Percentiles rank a stretch among this genome's conserved stretches.
Evolutionary conservation across 768 basidiomycete species (phyloP).

Genomic region (Pleurotus citrinopileatus): DNA sequence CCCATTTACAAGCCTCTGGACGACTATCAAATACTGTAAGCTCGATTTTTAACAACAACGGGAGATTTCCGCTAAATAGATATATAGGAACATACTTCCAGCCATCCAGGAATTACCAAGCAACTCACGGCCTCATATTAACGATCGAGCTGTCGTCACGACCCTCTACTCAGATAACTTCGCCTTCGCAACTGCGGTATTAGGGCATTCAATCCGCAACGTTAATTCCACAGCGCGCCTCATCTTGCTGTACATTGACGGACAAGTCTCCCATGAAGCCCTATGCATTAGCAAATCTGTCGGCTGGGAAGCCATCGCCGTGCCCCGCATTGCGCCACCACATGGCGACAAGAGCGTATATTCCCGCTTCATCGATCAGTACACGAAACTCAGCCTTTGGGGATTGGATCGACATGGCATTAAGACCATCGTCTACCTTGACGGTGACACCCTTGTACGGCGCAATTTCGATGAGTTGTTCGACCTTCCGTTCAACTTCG

Average conservation of each 20-base stretch:
- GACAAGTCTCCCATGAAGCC: conserved; percentile 32
- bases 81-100: conserved; percentile 16
- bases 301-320: conserved; percentile 35
- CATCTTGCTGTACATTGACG: conserved; percentile 26
- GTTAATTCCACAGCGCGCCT: conserved; percentile 24
- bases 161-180: conserved; percentile 27
- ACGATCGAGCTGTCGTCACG: conserved; percentile 21
- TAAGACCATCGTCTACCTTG: conserved; percentile 33
- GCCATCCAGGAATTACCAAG: conserved; percentile 1
- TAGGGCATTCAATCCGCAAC: conserved; percentile 22
- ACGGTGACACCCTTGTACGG: conserved; percentile 40
- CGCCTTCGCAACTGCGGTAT: conserved; percentile 24
- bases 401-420: conserved; percentile 28
- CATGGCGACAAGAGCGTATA: conserved; percentile 31
- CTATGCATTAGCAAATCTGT: conserved; percentile 35
- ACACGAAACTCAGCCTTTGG: conserved; percentile 43
- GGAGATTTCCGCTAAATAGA: neutral
- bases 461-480: conserved; percentile 45
- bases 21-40: conserved; percentile 24
- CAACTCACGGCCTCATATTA: neutral
- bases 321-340: conserved; percentile 36
- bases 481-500: conserved; percentile 35
- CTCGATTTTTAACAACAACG: neutral
- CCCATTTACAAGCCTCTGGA: conserved; percentile 19
- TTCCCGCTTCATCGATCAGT: conserved; percentile 36